Evolutionary conservation across 768 basidiomycete genomes (phyloP), one percentile per base, ranked within the genome.

Genomic region (Lentinus tigrinus): DNA sequence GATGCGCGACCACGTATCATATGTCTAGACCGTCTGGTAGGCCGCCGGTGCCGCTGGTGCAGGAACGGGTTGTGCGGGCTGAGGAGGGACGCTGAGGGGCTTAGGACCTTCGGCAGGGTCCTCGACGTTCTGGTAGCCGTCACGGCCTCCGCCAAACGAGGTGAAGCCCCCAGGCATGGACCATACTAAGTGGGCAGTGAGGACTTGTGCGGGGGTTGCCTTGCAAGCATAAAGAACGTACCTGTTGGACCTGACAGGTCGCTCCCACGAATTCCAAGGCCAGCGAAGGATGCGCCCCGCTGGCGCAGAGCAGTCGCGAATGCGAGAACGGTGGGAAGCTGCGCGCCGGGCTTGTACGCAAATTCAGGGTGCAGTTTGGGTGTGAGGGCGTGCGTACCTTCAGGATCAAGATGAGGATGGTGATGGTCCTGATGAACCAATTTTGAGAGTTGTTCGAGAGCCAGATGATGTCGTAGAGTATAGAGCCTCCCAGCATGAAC

Each of bases 391-490:
- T 13, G 65, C 63, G 48, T 17, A 77, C 77, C 72, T 78, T 78
- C 14, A 77, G 58, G 10, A 77, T 47, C 16, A 76, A 65, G 38
- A 74, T 59, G 10, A 77, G 34, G 50, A 77, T 69, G 26, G 79
- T 79, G 24, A 92, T 50, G 42, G 88, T 66, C 64, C 72, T 83
- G 56, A 84, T 71, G 60, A 91, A 77, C 37, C 78, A 79, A 61
- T 75, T 74, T 62, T 87, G 88, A 0, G 77, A 69, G 64, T 88
- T 77, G 43, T 66, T 79, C 27, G 77, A 67, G 76, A 88, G 75
- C 88, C 88, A 91, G 27, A 92, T 70, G 53, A 93, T 72, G 69
- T 93, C 92, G 60, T 85, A 85, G 36, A 91, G 21, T 4, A 76
- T 70, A 10, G 92, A 92, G 5, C 68, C 76, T 1, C 80, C 80